These are phyloP conservation scores for Cyclotella cryptica DNA, from an alignment of 108 stramenopile genomes.

Conservation along the genomic window DNA sequence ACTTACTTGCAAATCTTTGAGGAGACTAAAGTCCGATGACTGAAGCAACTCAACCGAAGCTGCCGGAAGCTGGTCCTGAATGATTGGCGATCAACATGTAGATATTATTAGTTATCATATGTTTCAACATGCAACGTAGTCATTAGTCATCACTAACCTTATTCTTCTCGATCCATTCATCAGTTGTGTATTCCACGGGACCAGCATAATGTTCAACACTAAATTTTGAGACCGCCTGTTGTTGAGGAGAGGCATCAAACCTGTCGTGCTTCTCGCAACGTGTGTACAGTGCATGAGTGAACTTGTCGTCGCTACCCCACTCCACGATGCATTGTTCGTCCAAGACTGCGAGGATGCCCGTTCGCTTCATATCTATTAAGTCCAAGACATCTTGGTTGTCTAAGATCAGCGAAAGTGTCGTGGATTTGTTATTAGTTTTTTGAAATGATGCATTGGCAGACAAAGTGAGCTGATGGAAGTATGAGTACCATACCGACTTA, in stretches of 20 bases:
- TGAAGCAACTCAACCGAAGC: conserved; percentile 77
- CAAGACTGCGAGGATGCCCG: conserved; percentile 91
- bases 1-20: conserved; percentile 52
- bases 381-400: conserved; percentile 58
- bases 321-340: conserved; percentile 97
- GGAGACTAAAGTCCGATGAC: conserved; percentile 65
- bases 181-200: conserved; percentile 86
- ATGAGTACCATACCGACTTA: no score
- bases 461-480: no score
- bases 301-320: conserved; percentile 86
- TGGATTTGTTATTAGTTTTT: not conserved
- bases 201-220: conserved; percentile 97
- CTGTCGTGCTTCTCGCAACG: conserved; percentile 68
- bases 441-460: conserved; percentile 48
- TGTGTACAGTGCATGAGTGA: conserved; percentile 75
- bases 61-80: conserved; percentile 83
- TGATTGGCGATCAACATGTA: no score
- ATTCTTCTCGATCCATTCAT: conserved; percentile 89
- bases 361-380: conserved; percentile 91
- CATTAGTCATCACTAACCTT: no score
- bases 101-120: no score
- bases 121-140: no score
- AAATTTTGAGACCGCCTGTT: conserved; percentile 78
- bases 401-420: not conserved
- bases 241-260: conserved; percentile 58